Evolutionary conservation across 495 filamentous ascomycete species (phyloP), one percentile per base, ranked within the genome.

Genomic region (Talaromyces trachyspermus): DNA sequence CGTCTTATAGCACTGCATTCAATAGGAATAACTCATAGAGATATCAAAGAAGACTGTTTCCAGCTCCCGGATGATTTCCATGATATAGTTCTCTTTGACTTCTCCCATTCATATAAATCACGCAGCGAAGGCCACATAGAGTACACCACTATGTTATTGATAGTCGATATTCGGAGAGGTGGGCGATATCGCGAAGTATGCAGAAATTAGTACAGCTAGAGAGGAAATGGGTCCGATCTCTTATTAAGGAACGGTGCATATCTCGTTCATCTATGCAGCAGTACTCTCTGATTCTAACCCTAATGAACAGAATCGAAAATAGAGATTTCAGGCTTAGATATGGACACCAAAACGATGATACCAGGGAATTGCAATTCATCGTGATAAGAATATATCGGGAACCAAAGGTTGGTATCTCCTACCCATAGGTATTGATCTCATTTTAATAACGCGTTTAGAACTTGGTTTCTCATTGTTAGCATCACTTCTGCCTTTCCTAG

Each of bases 41-140:
- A 57, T 35, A 40, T 54, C 1, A 24, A 30, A 14, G 54, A 57
- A 12, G 44, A 54, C 8, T 44, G 51, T 48, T 56, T 56, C 33
- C 54, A 48, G 2, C 43, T 56, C 11, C 50, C 46, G 2, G 14
- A 44, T 36, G 50, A 56, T 27, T 53, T 50, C 33, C 47, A 50
- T 32, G 54, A 56, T 26, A 50, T 49, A 1, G 53, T 56, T 29
- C 46, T 56, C n/a, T 56, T 52, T 35, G 49, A 56, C 24, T 56
- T 56, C 22, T 56, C 54, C 26, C 22, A 29, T 25, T 45, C 54
- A 5, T 56, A 56, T 37, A 53, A 10, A 54, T 57, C 40, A 36
- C 19, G 15, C 20, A 30, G 19, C n/a, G 23, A 22, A 37, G 36
- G 47, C 51, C 47, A 5, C 43, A 20, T 29, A 7, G 18, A 3